Percentiles rank a stretch among this genome's conserved stretches.
These are phyloP conservation scores for Artemisia princeps DNA, from an alignment of 140 eudicot species.

Conservation along the genomic window DNA sequence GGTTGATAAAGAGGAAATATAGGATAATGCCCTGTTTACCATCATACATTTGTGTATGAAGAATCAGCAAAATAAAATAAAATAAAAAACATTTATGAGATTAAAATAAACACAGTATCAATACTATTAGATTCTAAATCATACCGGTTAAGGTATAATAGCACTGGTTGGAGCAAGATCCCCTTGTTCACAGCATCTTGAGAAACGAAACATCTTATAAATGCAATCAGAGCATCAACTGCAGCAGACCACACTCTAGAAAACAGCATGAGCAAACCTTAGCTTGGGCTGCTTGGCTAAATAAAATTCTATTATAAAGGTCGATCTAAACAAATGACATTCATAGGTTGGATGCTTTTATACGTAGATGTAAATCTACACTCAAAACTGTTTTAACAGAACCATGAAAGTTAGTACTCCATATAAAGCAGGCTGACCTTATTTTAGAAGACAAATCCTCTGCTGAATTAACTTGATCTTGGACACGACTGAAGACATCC, in stretches of 20 bases:
- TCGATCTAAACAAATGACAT: constrained; percentile 3
- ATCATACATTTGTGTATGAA: constrained; percentile 15
- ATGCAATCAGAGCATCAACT: constrained; percentile 78
- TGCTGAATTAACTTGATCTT: constrained; percentile 36
- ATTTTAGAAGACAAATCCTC: constrained; percentile 56
- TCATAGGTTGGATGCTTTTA: not conserved
- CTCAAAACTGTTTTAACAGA: not conserved
- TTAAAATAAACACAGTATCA: constrained; percentile 16
- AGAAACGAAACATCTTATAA: constrained; percentile 69
- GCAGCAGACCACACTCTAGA: constrained; percentile 94
- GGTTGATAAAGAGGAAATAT: constrained; percentile 47
- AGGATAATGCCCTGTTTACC: constrained; percentile 75
- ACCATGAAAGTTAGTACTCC: not conserved
- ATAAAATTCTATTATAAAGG: not conserved
- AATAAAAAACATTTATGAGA: not conserved
- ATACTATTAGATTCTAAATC: constrained; percentile 7
- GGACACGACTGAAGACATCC: constrained; percentile 55
- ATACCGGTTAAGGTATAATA: constrained; percentile 76
- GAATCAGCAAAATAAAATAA: too few relatives aligned
- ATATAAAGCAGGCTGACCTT: constrained; percentile 38
- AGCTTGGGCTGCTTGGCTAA: not conserved
- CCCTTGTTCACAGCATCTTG: constrained; percentile 55
- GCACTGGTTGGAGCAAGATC: constrained; percentile 85
- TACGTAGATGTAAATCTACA: not conserved
- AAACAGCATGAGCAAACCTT: constrained; percentile 20